Base-by-base conservation (phyloP, 225 moss, liverwort and hornwort genomes). In the Pleurozium schreberi region DNA sequence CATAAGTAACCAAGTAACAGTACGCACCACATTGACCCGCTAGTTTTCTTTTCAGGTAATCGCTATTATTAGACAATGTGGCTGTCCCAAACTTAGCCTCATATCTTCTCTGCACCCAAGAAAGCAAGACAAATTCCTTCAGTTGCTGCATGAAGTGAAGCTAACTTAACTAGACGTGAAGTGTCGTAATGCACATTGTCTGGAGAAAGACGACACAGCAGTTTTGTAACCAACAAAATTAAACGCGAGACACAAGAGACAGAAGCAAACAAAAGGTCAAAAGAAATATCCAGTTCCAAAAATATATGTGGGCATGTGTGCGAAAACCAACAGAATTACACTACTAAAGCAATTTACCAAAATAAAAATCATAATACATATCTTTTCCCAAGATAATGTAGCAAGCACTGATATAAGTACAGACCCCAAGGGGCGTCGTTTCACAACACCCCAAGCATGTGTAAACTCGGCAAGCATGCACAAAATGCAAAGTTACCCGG, bases 11-110 rank as follows among this genome's bases (percentile, higher is more conserved):
- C 81, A 83, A 91, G 86, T 76, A 81, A 82, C 86, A 83, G 87
- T 85, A 93, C 94, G 63, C 88, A 94, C 94, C 94, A 85, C 93
- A 94, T 94, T 94, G 94, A 88, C 94, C 94, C 83, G 94, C 94
- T 88, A 94, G 91, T 87, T 94, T 94, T 83, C 94, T 92, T 86
- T 94, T 94, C 74, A 94, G 90, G 59, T 93, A 94, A 83, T 93
- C 93, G 90, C 94, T 94, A 80, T 94, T 94, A 85, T 94, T 94
- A 60, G 94, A 94, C 90, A 92, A 78, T 45, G 94, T 94, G 47
- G 85, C 91, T 86, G 91, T 93, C 93, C 94, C 94, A 91, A 94
- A 94, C 92, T 94, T 94, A 73, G 90, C 94, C 91, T 94, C 94
- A 75, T 91, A 94, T 91, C 90, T 91, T 91, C 91, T 93, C 94